Percentiles rank a stretch among this genome's conserved stretches.
Evolutionary conservation across 129 eudicot genomes (phyloP).

Genomic region (carrot (Daucus carota)): DH1_v3.0 NC_030386.2:29247501-29248000

Average conservation of each 20-base stretch:
- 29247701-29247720: slow-evolving; percentile 4
- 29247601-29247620: slow-evolving; percentile 89
- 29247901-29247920: too few relatives aligned
- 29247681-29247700: slow-evolving; percentile 87
- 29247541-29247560: not conserved
- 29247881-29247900: too few relatives aligned
- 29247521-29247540: not conserved
- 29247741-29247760: not conserved
- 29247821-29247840: too few relatives aligned
- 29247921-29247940: too few relatives aligned
- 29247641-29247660: slow-evolving; percentile 97
- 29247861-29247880: too few relatives aligned
- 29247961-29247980: too few relatives aligned
- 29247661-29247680: slow-evolving; percentile 98
- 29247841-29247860: too few relatives aligned
- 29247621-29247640: slow-evolving; percentile 98
- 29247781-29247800: too few relatives aligned
- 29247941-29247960: too few relatives aligned
- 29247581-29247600: slow-evolving; percentile 98
- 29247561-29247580: not conserved
- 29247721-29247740: not conserved
- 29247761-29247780: too few relatives aligned
- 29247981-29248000: too few relatives aligned
- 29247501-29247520: not conserved
- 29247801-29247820: too few relatives aligned